Evolutionary conservation across 2,329 filamentous ascomycete species (phyloP).

Genomic region (Penicillium sp.): DNA sequence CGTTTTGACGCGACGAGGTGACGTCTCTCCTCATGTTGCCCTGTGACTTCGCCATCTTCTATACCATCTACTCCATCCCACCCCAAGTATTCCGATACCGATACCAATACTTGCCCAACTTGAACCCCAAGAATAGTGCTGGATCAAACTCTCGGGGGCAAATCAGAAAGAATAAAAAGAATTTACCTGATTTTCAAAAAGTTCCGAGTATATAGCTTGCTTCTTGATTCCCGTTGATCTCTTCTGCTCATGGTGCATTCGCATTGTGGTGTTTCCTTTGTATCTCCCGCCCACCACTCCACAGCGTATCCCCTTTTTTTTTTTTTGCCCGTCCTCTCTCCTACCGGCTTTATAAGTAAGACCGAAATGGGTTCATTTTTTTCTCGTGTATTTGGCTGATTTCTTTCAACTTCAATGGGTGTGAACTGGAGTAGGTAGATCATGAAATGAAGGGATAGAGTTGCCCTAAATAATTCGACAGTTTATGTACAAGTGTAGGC

Average conservation of each 20-base stretch:
- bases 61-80: slow-evolving; percentile 17
- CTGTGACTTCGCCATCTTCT: slow-evolving; percentile 16
- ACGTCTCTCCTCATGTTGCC: slow-evolving; percentile 17
- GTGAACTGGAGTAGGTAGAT: not conserved
- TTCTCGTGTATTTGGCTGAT: not conserved
- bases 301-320: not conserved
- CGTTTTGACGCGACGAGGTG: slow-evolving; percentile 25
- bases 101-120: slow-evolving; percentile 9
- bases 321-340: not conserved
- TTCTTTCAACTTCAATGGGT: not conserved
- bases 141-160: slow-evolving; percentile 9
- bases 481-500: too few species aligned
- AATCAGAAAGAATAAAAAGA: slow-evolving; percentile 8
- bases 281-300: not conserved
- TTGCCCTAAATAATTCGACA: too few species aligned
- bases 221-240: not conserved
- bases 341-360: not conserved
- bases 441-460: not conserved
- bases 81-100: slow-evolving; percentile 7
- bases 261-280: slow-evolving; percentile 15
- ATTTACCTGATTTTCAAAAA: slow-evolving; percentile 1
- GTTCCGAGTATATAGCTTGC: slow-evolving; percentile 11
- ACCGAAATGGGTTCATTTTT: not conserved
- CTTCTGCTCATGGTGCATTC: slow-evolving; percentile 13
- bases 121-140: slow-evolving; percentile 9